phyloP scores from a whole-genome alignment of 345 rosid species.

The Salix viminalis region DNA sequence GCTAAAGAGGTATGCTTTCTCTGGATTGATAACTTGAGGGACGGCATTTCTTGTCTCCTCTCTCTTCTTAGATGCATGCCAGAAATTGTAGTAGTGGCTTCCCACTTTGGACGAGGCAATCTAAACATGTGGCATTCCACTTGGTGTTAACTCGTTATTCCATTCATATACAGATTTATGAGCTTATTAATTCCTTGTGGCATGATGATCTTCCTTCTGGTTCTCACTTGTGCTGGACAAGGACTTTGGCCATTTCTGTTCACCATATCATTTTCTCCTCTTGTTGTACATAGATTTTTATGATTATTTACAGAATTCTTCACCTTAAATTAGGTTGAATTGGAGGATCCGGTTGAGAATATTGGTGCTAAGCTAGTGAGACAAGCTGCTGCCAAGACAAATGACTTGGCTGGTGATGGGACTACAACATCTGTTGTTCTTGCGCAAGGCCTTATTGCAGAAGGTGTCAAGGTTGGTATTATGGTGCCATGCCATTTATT shows the following conservation, averaged over 20 bases:
- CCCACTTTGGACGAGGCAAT: neutral
- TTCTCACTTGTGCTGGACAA: neutral
- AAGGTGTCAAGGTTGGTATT: conserved; percentile 81
- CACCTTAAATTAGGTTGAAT: conserved; percentile 56
- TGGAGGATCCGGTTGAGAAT: conserved; percentile 98
- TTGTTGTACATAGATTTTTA: neutral
- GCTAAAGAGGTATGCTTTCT: conserved; percentile 74
- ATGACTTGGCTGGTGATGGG: conserved; percentile 98
- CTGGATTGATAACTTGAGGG: neutral
- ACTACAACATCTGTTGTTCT: conserved; percentile 99
- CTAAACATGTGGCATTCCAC: neutral
- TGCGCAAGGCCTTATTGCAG: conserved; percentile 93
- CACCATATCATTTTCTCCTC: no score
- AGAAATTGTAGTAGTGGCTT: neutral
- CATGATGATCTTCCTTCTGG: neutral
- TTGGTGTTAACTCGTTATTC: neutral
- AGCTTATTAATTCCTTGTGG: neutral
- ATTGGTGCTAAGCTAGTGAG: conserved; percentile 96
- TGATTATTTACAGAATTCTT: neutral
- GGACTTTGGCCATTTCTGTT: no score
- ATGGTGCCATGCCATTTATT: neutral
- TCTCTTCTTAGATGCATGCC: neutral
- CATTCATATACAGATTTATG: neutral
- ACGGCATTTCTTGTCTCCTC: neutral
- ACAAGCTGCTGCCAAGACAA: conserved; percentile 97